Percentiles rank a stretch among this genome's conserved stretches.
Conservation (phyloP, 1,139 yeast species). For the Nakaseomyces delphensis region DNA sequence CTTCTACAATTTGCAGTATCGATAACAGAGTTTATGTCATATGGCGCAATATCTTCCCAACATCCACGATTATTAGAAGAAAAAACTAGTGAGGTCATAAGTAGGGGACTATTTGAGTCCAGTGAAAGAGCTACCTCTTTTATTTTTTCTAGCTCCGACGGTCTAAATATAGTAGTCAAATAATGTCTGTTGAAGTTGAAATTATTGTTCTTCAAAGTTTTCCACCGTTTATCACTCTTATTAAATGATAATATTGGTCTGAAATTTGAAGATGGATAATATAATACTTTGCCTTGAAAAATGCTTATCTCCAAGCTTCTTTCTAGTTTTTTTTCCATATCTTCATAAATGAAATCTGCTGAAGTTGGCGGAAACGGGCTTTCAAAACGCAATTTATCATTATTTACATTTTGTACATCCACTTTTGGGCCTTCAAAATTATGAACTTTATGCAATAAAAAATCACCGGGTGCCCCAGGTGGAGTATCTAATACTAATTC, state of each 20-base stretch:
- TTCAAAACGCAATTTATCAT: not conserved
- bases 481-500: constrained; percentile 1
- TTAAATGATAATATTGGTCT: not conserved
- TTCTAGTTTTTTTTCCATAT: constrained; percentile 2
- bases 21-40: not conserved
- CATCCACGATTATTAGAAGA: constrained; percentile 1
- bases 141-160: not conserved
- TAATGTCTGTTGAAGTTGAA: not conserved
- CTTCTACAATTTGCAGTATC: not conserved
- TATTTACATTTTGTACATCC: not conserved
- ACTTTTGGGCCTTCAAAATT: constrained; percentile 2
- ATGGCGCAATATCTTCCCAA: constrained; percentile 4
- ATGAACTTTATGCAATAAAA: constrained; percentile 3
- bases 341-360: constrained; percentile 1
- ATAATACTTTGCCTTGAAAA: not conserved
- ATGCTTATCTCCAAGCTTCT: not conserved
- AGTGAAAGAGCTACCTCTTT: not conserved
- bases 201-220: not conserved
- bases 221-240: not conserved
- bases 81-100: not conserved
- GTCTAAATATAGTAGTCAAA: constrained; percentile 1
- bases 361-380: constrained; percentile 1
- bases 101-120: not conserved
- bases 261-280: not conserved
- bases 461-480: not conserved